phyloP scores from a whole-genome alignment of 2,329 filamentous ascomycete species.

The Fusarium udum region DNA sequence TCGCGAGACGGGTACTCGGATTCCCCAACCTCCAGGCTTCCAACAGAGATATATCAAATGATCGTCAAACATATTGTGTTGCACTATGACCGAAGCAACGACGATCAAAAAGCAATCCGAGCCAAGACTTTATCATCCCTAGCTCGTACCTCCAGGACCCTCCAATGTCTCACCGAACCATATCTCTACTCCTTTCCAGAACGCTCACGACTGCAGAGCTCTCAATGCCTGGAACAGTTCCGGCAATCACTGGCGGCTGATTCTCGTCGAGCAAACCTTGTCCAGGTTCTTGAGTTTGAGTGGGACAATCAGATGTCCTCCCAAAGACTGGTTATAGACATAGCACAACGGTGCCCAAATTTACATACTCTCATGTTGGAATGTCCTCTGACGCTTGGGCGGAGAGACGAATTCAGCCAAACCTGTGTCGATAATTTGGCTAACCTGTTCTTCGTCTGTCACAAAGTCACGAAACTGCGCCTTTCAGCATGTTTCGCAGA shows the following conservation, averaged over 20 bases:
- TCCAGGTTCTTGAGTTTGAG: neutral
- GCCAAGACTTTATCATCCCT: slow-evolving; percentile 12
- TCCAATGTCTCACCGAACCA: slow-evolving; percentile 1
- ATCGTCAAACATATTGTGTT: neutral
- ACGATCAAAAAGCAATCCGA: neutral
- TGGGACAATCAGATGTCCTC: neutral
- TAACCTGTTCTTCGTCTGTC: neutral
- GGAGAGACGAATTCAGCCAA: neutral
- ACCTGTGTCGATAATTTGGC: neutral
- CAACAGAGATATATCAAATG: neutral
- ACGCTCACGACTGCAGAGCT: accelerated
- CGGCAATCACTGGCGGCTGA: neutral
- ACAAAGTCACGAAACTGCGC: neutral
- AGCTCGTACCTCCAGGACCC: neutral
- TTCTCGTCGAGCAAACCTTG: neutral
- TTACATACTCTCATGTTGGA: neutral
- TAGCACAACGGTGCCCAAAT: slow-evolving; percentile 14
- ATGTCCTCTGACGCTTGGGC: accelerated
- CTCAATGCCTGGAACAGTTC: neutral
- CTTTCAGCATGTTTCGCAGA: neutral
- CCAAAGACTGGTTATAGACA: neutral
- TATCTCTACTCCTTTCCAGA: slow-evolving; percentile 7
- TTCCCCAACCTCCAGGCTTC: neutral
- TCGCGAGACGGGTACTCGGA: neutral
- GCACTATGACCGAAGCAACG: accelerated